Evolutionary conservation across 495 filamentous ascomycete species (phyloP).

Genomic region (Aspergillus funiculosus): DNA sequence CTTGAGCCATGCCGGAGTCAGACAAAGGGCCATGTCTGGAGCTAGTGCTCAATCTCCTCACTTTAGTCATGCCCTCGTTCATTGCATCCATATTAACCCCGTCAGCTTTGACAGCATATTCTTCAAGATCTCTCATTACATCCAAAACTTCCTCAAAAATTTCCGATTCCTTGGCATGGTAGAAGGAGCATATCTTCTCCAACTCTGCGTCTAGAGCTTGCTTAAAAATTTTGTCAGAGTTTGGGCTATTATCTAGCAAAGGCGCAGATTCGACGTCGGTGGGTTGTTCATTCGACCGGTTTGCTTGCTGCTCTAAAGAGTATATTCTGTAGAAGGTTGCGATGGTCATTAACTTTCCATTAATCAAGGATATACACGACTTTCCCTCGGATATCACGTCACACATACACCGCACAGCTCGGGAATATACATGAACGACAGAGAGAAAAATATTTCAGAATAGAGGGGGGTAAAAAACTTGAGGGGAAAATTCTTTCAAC

Average conservation of each 20-base stretch:
- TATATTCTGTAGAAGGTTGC: slow-evolving; percentile 68
- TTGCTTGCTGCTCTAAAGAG: slow-evolving; percentile 71
- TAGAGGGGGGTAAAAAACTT: neutral
- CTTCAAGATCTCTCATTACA: slow-evolving; percentile 66
- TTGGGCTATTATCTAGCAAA: slow-evolving; percentile 56
- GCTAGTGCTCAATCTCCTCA: slow-evolving; percentile 33
- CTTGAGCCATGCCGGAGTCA: slow-evolving; percentile 40
- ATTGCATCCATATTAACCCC: slow-evolving; percentile 51
- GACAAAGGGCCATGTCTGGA: slow-evolving; percentile 37
- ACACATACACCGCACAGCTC: neutral
- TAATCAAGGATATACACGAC: neutral
- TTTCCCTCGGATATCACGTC: neutral
- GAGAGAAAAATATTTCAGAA: neutral
- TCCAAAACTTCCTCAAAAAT: slow-evolving; percentile 75
- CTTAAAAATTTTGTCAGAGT: slow-evolving; percentile 73
- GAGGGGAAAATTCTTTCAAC: slow-evolving; percentile 13
- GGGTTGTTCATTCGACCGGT: slow-evolving; percentile 46
- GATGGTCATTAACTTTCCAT: slow-evolving; percentile 23
- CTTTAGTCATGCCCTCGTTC: slow-evolving; percentile 43
- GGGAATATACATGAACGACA: neutral
- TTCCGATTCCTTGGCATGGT: slow-evolving; percentile 77
- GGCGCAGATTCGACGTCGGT: slow-evolving; percentile 79
- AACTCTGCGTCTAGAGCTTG: slow-evolving; percentile 81
- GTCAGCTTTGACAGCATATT: slow-evolving; percentile 60
- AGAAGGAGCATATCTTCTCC: slow-evolving; percentile 91